These are phyloP conservation scores for Sisymbrium altissimum DNA, from an alignment of 345 rosid genomes.

Conservation along the genomic window DNA sequence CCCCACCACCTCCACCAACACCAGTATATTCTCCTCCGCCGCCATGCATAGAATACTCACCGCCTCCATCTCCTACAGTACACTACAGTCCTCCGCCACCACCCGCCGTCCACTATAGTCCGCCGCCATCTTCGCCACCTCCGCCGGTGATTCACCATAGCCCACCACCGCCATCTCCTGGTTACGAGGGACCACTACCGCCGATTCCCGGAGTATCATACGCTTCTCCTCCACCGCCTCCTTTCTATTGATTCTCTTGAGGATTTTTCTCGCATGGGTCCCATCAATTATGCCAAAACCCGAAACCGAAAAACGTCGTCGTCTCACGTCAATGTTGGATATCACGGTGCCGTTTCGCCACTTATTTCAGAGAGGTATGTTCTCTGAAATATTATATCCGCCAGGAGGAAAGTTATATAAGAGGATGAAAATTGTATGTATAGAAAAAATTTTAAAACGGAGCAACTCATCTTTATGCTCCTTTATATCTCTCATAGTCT, in stretches of 20 bases:
- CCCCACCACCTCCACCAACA: conserved; percentile 41
- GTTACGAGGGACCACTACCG: conserved; percentile 44
- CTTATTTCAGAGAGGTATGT: not conserved
- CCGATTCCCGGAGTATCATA: conserved; percentile 75
- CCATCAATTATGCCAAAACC: conserved; percentile 7
- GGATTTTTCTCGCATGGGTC: not conserved
- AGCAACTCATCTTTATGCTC: conserved; percentile 27
- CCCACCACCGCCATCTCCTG: conserved; percentile 54
- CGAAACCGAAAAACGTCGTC: conserved; percentile 21
- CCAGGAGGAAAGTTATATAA: not conserved
- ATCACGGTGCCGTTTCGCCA: not conserved
- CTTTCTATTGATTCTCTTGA: conserved; percentile 78
- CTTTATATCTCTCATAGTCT: conserved; percentile 8
- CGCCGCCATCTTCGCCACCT: conserved; percentile 24
- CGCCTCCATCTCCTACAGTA: conserved; percentile 22
- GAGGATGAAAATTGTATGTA: not conserved
- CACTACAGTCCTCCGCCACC: conserved; percentile 54
- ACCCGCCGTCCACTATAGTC: conserved; percentile 29
- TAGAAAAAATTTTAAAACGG: conserved; percentile 9
- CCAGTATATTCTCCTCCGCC: conserved; percentile 42
- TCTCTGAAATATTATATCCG: not conserved
- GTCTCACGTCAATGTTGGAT: not conserved
- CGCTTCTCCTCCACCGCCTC: conserved; percentile 98
- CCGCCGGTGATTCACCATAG: conserved; percentile 36
- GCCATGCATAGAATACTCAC: conserved; percentile 29